A percentile compares a stretch with the other conserved stretches of the same genome.
Evolutionary conservation across 208 protist genomes (phyloP).

Genomic region (Balamuthia mandrillaris): DNA sequence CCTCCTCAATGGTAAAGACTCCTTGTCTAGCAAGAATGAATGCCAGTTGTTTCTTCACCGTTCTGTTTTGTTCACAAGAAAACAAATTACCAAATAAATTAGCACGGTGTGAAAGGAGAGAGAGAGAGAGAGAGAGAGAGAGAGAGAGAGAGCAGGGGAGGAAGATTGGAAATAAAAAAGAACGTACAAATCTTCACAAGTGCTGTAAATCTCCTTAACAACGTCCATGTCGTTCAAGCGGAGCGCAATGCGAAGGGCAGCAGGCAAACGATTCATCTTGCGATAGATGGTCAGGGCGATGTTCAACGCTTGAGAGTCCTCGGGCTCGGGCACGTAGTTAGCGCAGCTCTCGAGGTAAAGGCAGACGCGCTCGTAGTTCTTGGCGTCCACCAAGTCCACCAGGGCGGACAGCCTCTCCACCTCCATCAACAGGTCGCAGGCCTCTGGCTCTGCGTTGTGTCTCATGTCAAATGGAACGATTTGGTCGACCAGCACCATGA

Average conservation of each 20-base stretch:
- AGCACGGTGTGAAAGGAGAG: neutral
- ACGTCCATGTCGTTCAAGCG: slow-evolving; percentile 78
- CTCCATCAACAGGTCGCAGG: slow-evolving; percentile 97
- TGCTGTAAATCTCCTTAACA: slow-evolving; percentile 77
- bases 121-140: slow-evolving; percentile 30
- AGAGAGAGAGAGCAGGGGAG: too few relatives aligned
- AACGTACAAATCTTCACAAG: slow-evolving; percentile 67
- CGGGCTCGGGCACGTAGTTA: slow-evolving; percentile 90
- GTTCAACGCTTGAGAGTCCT: slow-evolving; percentile 83
- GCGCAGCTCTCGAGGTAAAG: slow-evolving; percentile 88
- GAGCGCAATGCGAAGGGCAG: slow-evolving; percentile 85
- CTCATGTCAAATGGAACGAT: slow-evolving; percentile 85
- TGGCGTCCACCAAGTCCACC: slow-evolving; percentile 82
- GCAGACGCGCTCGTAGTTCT: slow-evolving; percentile 91
- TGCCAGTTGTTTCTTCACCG: slow-evolving; percentile 83
- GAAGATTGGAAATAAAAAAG: neutral
- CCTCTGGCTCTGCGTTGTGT: slow-evolving; percentile 91
- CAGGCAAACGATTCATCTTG: slow-evolving; percentile 82
- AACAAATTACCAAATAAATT: too few relatives aligned
- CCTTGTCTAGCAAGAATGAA: slow-evolving; percentile 87
- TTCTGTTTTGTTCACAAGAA: neutral
- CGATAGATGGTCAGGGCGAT: slow-evolving; percentile 88
- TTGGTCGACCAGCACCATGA: slow-evolving; percentile 84
- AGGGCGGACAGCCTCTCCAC: slow-evolving; percentile 84
- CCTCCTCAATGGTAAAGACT: slow-evolving; percentile 74